These are phyloP conservation scores for Fusarium luffae DNA, from an alignment of 2,329 filamentous ascomycete genomes.

Conservation along the genomic window DNA sequence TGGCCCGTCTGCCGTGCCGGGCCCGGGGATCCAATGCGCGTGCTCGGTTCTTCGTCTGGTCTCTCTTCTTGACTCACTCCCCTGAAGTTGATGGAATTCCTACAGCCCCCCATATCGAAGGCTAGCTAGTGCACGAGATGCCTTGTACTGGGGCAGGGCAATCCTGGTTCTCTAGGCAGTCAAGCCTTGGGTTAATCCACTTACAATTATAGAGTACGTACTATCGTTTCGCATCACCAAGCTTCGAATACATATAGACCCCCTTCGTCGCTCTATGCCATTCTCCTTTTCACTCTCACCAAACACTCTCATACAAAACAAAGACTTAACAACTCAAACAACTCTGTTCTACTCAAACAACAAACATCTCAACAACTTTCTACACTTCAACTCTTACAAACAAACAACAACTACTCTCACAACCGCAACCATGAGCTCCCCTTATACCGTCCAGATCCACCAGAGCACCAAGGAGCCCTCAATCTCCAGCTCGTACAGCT, in stretches of 20 bases:
- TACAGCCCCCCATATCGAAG: conserved; percentile 25
- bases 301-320: conserved; percentile 32
- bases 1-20: conserved; percentile 38
- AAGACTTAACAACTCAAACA: conserved; percentile 11
- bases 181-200: conserved; percentile 33
- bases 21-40: conserved; percentile 27
- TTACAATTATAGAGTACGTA: conserved; percentile 40
- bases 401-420: conserved; percentile 22
- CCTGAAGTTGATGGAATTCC: conserved; percentile 24
- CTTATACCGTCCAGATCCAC: conserved; percentile 49
- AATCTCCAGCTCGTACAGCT: conserved; percentile 44
- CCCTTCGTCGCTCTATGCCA: conserved; percentile 25
- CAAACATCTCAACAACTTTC: conserved; percentile 14
- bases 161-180: conserved; percentile 40
- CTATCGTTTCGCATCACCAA: conserved; percentile 33
- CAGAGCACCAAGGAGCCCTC: conserved; percentile 48
- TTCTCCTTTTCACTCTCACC: conserved; percentile 18
- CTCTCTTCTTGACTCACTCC: conserved; percentile 41
- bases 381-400: conserved; percentile 8
- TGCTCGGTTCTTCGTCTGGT: conserved; percentile 31
- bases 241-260: conserved; percentile 41
- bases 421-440: conserved; percentile 43
- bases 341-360: conserved; percentile 1
- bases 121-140: conserved; percentile 36
- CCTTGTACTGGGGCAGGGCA: conserved; percentile 33